Conservation (phyloP, 2,329 filamentous ascomycete species). For the Pezicula carpinea region DNA sequence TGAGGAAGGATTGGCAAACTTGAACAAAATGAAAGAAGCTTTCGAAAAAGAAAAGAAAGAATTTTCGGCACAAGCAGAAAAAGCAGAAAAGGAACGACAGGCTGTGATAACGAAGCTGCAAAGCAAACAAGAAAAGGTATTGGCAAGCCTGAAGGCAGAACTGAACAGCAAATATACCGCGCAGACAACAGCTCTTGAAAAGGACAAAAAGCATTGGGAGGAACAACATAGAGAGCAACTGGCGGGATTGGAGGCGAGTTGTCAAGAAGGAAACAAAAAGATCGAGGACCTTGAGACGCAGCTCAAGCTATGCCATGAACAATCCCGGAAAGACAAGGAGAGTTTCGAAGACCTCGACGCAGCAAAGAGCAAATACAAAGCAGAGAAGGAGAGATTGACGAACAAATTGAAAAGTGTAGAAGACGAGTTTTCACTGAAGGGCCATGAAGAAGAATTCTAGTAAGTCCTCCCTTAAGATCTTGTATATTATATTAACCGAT, state of each 20-base stretch:
- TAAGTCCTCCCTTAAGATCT: constrained; percentile 1
- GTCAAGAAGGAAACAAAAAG: background rate
- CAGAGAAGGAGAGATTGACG: background rate
- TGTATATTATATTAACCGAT: background rate
- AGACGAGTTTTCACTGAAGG: constrained; percentile 9
- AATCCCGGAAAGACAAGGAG: constrained; percentile 1
- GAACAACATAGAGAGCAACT: background rate
- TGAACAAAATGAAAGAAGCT: background rate
- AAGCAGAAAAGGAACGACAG: background rate
- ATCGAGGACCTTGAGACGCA: constrained; percentile 2
- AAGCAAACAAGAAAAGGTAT: background rate
- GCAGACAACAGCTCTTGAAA: background rate
- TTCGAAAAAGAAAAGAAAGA: constrained; percentile 3
- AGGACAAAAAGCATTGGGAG: constrained; percentile 1
- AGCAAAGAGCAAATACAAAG: constrained; percentile 3
- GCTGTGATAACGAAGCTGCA: background rate
- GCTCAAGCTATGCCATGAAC: background rate
- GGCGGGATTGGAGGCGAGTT: background rate
- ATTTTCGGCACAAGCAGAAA: background rate
- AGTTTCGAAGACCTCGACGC: background rate
- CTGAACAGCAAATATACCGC: background rate
- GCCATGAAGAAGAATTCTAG: constrained; percentile 6
- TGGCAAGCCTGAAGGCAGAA: background rate
- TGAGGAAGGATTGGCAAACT: background rate
- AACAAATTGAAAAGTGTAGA: constrained; percentile 6